A percentile compares a stretch with the other conserved stretches of the same genome.
Conservation (phyloP, 495 filamentous ascomycete genomes). For the Stereocaulon alpinum region DNA sequence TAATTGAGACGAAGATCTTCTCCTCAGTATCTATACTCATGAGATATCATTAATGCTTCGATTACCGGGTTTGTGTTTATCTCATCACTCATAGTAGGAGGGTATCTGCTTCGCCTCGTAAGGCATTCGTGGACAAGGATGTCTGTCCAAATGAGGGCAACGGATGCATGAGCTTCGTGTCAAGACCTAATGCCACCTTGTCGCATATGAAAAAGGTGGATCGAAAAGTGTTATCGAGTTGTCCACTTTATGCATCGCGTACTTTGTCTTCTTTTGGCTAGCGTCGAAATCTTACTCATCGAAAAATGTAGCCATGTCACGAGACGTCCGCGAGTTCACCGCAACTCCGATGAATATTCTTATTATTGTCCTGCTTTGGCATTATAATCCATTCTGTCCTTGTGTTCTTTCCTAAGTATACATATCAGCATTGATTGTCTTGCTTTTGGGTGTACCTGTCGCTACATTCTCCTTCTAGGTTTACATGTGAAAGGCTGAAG, state of each 20-base stretch:
- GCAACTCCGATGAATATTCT: background rate
- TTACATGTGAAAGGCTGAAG: background rate
- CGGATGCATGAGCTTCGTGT: too few relatives aligned
- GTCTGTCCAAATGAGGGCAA: too few relatives aligned
- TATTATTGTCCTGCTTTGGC: background rate
- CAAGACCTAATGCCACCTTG: too few relatives aligned
- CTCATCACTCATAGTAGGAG: too few relatives aligned
- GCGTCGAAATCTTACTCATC: too few relatives aligned
- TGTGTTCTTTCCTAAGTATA: background rate
- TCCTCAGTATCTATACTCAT: too few relatives aligned
- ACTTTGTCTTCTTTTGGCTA: slow-evolving; percentile 3
- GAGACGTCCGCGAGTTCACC: background rate
- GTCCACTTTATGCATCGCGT: background rate
- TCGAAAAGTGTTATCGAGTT: too few relatives aligned
- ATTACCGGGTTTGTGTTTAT: too few relatives aligned
- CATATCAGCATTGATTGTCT: background rate
- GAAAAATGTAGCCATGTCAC: background rate
- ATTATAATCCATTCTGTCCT: background rate
- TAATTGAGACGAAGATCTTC: slow-evolving; percentile 1
- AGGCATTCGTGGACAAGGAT: too few relatives aligned
- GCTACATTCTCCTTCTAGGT: background rate
- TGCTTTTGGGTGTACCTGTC: background rate
- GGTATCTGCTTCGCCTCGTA: too few relatives aligned
- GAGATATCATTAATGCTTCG: too few relatives aligned
- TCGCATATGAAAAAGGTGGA: too few relatives aligned